These are phyloP conservation scores for Eragrostis nindensis DNA, from an alignment of 176 grass and related monocot species.

Conservation along the genomic window DNA sequence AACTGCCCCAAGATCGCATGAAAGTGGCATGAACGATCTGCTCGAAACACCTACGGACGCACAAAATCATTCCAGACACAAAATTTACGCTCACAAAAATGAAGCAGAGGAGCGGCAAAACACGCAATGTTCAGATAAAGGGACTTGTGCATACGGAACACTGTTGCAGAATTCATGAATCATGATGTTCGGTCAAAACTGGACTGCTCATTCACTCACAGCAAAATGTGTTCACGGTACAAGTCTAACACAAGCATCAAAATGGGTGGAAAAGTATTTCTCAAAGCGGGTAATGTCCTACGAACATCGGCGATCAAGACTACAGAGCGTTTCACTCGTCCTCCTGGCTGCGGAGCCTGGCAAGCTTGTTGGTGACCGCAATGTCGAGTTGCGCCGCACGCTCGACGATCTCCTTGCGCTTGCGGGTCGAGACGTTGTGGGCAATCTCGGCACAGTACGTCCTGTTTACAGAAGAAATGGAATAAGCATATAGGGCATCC, in stretches of 20 bases:
- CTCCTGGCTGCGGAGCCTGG: conserved; percentile 86
- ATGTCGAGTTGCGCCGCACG: conserved; percentile 79
- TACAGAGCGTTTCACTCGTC: conserved; percentile 60
- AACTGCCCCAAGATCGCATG: no score
- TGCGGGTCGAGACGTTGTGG: conserved; percentile 68
- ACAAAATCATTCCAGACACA: no score
- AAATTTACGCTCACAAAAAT: no score
- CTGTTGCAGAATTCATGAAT: neutral
- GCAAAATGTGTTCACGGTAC: neutral
- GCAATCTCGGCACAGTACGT: conserved; percentile 84
- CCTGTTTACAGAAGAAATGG: conserved; percentile 37
- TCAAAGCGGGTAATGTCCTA: conserved; percentile 9
- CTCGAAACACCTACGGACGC: no score
- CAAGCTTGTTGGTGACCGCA: conserved; percentile 69
- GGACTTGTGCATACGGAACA: no score
- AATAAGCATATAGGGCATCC: neutral
- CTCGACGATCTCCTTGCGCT: conserved; percentile 84
- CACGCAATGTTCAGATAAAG: no score
- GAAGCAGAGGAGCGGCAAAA: no score
- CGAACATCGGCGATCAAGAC: neutral
- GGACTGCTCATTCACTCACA: neutral
- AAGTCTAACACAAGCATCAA: conserved; percentile 11
- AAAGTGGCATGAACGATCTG: no score
- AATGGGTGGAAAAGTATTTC: neutral
- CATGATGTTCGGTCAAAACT: conserved; percentile 20